phyloP scores from a whole-genome alignment of 2,329 filamentous ascomycete species.

The Fusarium stilboides region DNA sequence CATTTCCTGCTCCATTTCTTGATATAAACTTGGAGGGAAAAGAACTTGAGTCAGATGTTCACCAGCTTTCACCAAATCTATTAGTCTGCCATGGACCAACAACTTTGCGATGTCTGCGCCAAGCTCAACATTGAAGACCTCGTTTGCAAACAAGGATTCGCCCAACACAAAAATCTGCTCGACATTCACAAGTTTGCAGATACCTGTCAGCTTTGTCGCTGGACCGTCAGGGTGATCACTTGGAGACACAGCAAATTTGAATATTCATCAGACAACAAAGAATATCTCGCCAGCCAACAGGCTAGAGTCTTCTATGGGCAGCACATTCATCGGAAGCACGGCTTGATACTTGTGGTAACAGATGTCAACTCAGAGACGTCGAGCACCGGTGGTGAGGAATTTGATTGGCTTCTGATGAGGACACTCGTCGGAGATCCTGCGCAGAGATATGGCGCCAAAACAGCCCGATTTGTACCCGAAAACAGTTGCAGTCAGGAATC shows the following conservation, averaged over 20 bases:
- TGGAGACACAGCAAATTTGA: fast-evolving
- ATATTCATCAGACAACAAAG: background rate
- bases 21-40: no score
- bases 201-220: background rate
- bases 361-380: background rate
- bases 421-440: background rate
- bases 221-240: background rate
- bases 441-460: fast-evolving
- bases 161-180: background rate
- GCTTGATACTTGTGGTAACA: background rate
- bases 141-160: background rate
- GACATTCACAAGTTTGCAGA: background rate
- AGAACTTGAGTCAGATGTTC: no score
- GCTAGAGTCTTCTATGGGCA: background rate
- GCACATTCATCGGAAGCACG: background rate
- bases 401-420: background rate
- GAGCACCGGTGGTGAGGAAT: no score
- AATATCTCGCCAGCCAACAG: background rate
- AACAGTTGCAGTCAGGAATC: background rate
- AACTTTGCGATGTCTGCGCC: conserved; percentile 3
- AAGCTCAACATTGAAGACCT: background rate
- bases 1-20: no score
- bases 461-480: fast-evolving
- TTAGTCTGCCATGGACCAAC: background rate
- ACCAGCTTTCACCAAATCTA: no score